Percentiles rank a stretch among this genome's conserved stretches.
These are phyloP conservation scores for Mycena vitilis DNA, from an alignment of 768 basidiomycete species.

Conservation along the genomic window DNA sequence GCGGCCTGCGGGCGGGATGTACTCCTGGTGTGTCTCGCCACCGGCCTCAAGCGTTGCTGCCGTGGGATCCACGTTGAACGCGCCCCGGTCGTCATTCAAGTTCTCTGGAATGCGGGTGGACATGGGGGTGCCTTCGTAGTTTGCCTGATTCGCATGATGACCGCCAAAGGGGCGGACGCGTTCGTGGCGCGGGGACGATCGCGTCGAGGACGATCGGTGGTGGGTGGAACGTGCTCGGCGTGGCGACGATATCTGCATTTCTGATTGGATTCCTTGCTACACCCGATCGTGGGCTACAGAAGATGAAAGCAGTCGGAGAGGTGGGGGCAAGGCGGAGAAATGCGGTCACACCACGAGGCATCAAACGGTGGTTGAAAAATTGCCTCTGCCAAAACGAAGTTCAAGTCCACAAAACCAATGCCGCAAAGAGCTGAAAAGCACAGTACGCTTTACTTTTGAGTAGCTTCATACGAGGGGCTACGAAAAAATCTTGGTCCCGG, in stretches of 20 bases:
- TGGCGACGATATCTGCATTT: slow-evolving; percentile 29
- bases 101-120: slow-evolving; percentile 21
- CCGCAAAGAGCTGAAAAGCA: no score
- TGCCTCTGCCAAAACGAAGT: no score
- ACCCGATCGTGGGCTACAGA: neutral
- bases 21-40: slow-evolving; percentile 28
- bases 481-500: no score
- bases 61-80: slow-evolving; percentile 27
- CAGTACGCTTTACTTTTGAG: no score
- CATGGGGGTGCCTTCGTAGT: slow-evolving; percentile 14
- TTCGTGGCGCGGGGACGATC: slow-evolving; percentile 27
- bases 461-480: no score
- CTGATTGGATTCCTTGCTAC: neutral
- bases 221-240: slow-evolving; percentile 25
- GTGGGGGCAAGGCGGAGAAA: no score
- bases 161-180: slow-evolving; percentile 23
- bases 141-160: slow-evolving; percentile 10
- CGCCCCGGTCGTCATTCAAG: slow-evolving; percentile 7
- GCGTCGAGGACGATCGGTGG: slow-evolving; percentile 27
- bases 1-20: slow-evolving; percentile 22
- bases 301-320: neutral
- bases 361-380: no score
- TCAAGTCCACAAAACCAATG: no score
- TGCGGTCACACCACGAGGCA: no score
- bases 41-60: slow-evolving; percentile 21